Evolutionary conservation across 148 eudicot species (phyloP).

Genomic region (Arctostaphylos glauca): DNA sequence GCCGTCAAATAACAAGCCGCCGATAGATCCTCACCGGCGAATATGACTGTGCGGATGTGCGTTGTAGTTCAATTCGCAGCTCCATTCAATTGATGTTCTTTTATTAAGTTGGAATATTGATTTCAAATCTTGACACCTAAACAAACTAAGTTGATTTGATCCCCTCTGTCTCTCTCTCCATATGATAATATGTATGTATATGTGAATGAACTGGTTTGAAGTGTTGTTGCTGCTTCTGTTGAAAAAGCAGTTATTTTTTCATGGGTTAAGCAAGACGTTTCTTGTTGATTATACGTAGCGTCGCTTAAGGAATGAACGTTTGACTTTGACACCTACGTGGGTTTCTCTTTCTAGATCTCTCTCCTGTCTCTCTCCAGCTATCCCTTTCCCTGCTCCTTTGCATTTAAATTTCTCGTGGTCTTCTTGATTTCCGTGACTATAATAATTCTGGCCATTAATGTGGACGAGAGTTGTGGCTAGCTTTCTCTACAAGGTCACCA

Average conservation of each 20-base stretch:
- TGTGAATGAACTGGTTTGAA: background rate
- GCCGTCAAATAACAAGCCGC: background rate
- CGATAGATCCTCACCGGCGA: conserved; percentile 8
- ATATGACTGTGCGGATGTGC: background rate
- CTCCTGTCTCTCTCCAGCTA: background rate
- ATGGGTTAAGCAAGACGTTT: background rate
- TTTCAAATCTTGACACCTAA: too few relatives aligned
- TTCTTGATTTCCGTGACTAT: background rate
- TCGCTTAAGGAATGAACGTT: background rate
- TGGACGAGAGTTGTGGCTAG: background rate
- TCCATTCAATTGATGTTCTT: background rate
- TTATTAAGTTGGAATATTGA: background rate
- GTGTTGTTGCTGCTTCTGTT: background rate
- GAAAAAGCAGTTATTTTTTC: background rate
- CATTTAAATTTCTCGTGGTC: background rate
- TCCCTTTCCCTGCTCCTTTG: background rate
- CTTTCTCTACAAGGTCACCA: background rate
- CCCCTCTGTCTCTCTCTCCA: background rate
- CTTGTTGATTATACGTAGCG: background rate
- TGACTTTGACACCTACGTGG: background rate
- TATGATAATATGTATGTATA: background rate
- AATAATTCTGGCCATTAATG: background rate
- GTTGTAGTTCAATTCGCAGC: background rate
- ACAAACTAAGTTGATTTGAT: too few relatives aligned
- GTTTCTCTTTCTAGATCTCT: background rate